Base-by-base conservation (phyloP, 345 rosid species). In the Melaleuca alternifolia region DNA sequence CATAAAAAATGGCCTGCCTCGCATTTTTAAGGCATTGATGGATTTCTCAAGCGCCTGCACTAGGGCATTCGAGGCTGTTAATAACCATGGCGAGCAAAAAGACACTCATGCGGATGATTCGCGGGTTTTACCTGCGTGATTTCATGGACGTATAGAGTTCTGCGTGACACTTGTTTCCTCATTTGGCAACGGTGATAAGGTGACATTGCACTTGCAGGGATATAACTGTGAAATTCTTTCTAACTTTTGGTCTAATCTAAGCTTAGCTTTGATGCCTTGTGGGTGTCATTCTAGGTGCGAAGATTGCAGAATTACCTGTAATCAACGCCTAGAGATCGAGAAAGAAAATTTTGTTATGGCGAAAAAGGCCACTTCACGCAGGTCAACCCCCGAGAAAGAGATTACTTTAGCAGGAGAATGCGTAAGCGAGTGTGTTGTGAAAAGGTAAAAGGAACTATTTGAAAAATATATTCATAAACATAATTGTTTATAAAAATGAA, bases 1-100 rank as follows among this genome's bases (percentile, higher is more conserved):
- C 88, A 94, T 97, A 46, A 95, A 92, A 91, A 91, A 94, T 81
- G 91, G 90, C 90, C 98, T 97, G 71, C 99, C 99, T 54, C 91
- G 86, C 84, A 94, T 94, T 51, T 97, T 97, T 86, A 93, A 91
- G 91, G 93, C 93, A 87, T 88, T 97, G 82, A 91, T 91, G 90
- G 93, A 87, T 57, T 94, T 95, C 85, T 93, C 99, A 0, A 87
- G 87, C 51, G 95, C 94, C 84, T 95, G 89, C 85, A 91, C 92
- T 51, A 83, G 83, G 85, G 97, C 94, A 57, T 90, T 95, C 50
- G 93, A 94, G 89, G 93, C 93, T 62, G 86, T 95, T 87, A 89
- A 89, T 51, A 87, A 89, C 88, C 88, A 46, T 6, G 87, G 81
- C 7, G 26, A 37, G 81, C 81, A 71, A 24, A 48, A 18, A 37